Evolutionary conservation across 306 rosid species (phyloP), one percentile per base, ranked within the genome.

Genomic region (Dalbergia oliveri): DNA sequence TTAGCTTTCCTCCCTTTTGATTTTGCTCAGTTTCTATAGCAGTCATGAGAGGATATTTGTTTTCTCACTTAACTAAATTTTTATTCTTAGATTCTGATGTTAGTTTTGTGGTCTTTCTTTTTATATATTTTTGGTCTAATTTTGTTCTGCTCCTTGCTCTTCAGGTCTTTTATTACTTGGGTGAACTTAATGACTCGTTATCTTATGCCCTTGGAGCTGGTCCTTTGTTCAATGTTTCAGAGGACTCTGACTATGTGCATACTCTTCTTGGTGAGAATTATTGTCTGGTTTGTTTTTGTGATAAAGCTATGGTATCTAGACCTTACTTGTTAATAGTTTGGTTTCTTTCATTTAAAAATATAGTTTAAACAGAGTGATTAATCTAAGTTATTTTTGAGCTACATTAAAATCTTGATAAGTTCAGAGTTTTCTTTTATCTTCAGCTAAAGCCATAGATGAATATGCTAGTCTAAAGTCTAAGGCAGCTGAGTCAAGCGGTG

Each of bases 151-250:
- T 69, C 9, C 31, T 34, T 49, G 71, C 21, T 81, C 77, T 69
- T 75, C 86, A 95, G 99, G 96, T 95, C 60, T 95, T 95, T 83
- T 95, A 95, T 77, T 95, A 93, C 88, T 87, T 95, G 94, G 97
- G 97, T 43, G 99, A 95, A 79, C 94, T 95, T 65, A 93, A 93
- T 50, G 99, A 95, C 82, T 93, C 99, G 1, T 78, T 95, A 64
- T 91, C 99, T 19, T 95, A 95, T 79, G 98, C 99, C 54, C 97
- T 95, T 76, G 99, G 99, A 81, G 99, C 99, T 58, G 94, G 96
- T 80, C 87, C 99, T 60, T 80, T 91, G 11, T 95, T 95, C 79
- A 90, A 95, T 68, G 99, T 95, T 75, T 91, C 99, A 19, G 96
- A 91, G 78, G 99, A 95, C 84, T 88, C 99, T 73, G 94, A 95